Base-by-base conservation (phyloP, 495 filamentous ascomycete genomes). In the Podospora pseudopauciseta region DNA sequence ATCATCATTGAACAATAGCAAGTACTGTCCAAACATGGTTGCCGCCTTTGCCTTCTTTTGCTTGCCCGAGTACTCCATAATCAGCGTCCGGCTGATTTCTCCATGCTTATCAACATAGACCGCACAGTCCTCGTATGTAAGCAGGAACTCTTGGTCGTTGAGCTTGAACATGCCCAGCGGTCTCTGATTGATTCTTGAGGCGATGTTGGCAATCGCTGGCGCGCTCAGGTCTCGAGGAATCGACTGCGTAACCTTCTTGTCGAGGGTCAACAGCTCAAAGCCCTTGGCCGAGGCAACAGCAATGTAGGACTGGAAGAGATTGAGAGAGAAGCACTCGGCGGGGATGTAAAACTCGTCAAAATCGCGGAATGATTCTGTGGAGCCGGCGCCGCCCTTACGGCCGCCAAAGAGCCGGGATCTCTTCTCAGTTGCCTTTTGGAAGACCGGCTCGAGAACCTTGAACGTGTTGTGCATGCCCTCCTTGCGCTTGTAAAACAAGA, bases 291-390 rank as follows among this genome's bases (percentile, higher is more conserved):
- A 98, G 23, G 92, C 88, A 55, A 99, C 92, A 28, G 95, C 92
- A 30, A 99, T 91, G 65, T 91, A 93, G 0, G 87, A 90, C 77
- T 97, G 92, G 86, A 98, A 98, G 60, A 99, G 87, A 80, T 97
- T 97, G 73, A 99, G 91, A 28, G 90, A 90, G 78, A 90, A 97
- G 75, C 92, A 95, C 75, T 99, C 95, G n/a, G 92, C 89, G 6
- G 95, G 94, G 71, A 99, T 94, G 80, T 97, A 99, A 79, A 99
- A 99, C 65, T 97, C 94, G 80, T 97, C 95, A 73, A 92, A 99
- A 73, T 98, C 95, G 68, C 96, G 89, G 88, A 97, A 98, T 76
- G 94, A 95, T 73, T 98, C 95, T 4, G 95, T 97, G 67, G 86
- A 88, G 15, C 93, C 92, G 0, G 86, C 80, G 4, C 78, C 82